A percentile compares a stretch with the other conserved stretches of the same genome.
These are phyloP conservation scores for Apiotrichum laibachii DNA, from an alignment of 1,284 basidiomycete genomes.

Conservation along the genomic window DNA sequence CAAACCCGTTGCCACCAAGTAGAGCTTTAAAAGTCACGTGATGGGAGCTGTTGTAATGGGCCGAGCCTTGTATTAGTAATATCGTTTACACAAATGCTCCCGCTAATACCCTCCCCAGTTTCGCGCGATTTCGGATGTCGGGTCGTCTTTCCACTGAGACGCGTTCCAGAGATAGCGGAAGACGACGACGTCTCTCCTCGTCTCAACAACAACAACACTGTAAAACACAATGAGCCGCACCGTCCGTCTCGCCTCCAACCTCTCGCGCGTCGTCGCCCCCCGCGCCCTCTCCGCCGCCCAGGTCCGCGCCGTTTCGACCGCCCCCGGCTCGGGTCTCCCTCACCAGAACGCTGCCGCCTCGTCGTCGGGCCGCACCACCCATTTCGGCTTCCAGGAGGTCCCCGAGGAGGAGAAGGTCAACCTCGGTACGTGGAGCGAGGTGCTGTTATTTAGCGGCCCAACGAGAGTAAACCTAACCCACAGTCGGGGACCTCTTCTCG, in stretches of 20 bases:
- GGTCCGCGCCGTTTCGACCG: slow-evolving; percentile 19
- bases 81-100: neutral
- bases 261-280: slow-evolving; percentile 12
- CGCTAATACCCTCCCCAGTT: neutral
- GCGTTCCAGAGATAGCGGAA: neutral
- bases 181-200: neutral
- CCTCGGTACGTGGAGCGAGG: slow-evolving; percentile 49
- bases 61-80: neutral
- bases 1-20: neutral
- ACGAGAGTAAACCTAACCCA: neutral
- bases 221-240: slow-evolving; percentile 20
- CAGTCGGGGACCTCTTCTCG: slow-evolving; percentile 87
- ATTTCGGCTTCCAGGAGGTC: slow-evolving; percentile 89
- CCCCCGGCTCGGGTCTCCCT: slow-evolving; percentile 1
- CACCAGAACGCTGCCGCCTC: neutral
- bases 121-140: neutral
- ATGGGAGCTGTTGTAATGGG: neutral
- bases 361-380: slow-evolving; percentile 58
- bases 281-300: slow-evolving; percentile 7
- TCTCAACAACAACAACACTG: neutral
- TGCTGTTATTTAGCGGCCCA: neutral
- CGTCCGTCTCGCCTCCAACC: slow-evolving; percentile 14
- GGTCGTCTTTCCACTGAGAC: neutral
- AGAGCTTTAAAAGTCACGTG: neutral
- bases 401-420: slow-evolving; percentile 68